These are phyloP conservation scores for Teratosphaeria nubilosa DNA, from an alignment of 2,329 filamentous ascomycete genomes.

Conservation along the genomic window DNA sequence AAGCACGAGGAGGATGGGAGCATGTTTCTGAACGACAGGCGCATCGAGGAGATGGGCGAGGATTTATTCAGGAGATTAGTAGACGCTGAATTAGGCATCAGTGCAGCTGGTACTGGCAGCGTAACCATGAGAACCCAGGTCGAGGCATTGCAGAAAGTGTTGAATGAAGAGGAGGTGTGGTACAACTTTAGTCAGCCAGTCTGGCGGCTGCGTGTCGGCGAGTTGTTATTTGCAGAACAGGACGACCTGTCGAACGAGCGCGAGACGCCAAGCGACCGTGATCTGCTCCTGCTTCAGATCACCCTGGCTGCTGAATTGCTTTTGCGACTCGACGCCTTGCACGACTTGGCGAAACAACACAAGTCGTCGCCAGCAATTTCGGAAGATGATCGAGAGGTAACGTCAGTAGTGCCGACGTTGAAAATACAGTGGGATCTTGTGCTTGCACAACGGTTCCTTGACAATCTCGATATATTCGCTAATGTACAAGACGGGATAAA, in stretches of 20 bases:
- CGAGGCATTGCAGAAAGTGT: constrained; percentile 32
- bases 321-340: constrained; percentile 36
- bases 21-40: constrained; percentile 8
- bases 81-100: constrained; percentile 8
- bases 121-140: constrained; percentile 35
- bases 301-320: constrained; percentile 45
- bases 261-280: constrained; percentile 33
- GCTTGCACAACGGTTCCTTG: constrained; percentile 42
- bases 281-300: constrained; percentile 46
- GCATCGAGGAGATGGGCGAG: constrained; percentile 16
- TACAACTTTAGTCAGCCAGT: constrained; percentile 38
- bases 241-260: constrained; percentile 9
- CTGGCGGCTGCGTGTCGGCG: constrained; percentile 36
- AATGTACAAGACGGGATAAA: neutral
- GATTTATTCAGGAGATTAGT: constrained; percentile 20
- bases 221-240: constrained; percentile 32
- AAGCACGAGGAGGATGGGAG: neutral
- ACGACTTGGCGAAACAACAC: constrained; percentile 3
- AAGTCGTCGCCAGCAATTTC: constrained; percentile 16
- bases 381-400: constrained; percentile 23
- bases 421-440: constrained; percentile 50
- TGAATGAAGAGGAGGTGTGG: constrained; percentile 37
- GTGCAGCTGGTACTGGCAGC: constrained; percentile 6
- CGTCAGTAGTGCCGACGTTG: constrained; percentile 32
- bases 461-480: constrained; percentile 36